Conservation (phyloP, 805 yeast species). For the Jamesozyma rosinii region DNA sequence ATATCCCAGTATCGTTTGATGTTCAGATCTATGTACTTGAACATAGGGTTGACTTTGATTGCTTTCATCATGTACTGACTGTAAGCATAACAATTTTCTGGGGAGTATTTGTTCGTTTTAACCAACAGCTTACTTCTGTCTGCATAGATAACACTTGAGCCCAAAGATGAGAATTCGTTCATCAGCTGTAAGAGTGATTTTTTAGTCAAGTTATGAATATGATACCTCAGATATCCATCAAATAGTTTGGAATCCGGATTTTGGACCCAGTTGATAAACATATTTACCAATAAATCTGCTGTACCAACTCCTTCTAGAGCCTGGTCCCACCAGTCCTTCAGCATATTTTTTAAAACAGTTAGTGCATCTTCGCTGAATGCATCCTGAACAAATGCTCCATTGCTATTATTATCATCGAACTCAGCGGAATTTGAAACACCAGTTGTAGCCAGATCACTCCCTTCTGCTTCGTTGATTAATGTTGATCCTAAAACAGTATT, state of each 20-base stretch:
- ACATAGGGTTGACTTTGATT: constrained; percentile 69
- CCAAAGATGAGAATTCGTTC: constrained; percentile 66
- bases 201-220: constrained; percentile 76
- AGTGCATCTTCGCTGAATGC: constrained; percentile 73
- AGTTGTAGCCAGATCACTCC: constrained; percentile 58
- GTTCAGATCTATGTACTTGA: constrained; percentile 67
- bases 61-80: constrained; percentile 76
- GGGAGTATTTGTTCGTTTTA: constrained; percentile 64
- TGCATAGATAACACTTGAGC: constrained; percentile 73
- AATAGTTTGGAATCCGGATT: constrained; percentile 62
- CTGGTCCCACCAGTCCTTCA: constrained; percentile 89
- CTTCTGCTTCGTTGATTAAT: constrained; percentile 78
- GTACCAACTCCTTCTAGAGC: constrained; percentile 57
- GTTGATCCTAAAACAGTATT: constrained; percentile 83
- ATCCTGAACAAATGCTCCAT: constrained; percentile 55
- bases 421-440: constrained; percentile 21
- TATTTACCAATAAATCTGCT: constrained; percentile 78
- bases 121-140: constrained; percentile 65
- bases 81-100: constrained; percentile 83
- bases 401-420: constrained; percentile 5
- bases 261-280: constrained; percentile 80
- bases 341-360: constrained; percentile 57
- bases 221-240: constrained; percentile 73
- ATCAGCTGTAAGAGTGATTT: constrained; percentile 73
- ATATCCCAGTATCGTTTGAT: constrained; percentile 83